Evolutionary conservation across 2,329 filamentous ascomycete species (phyloP).

Genomic region (Hansfordia pulvinata): DNA sequence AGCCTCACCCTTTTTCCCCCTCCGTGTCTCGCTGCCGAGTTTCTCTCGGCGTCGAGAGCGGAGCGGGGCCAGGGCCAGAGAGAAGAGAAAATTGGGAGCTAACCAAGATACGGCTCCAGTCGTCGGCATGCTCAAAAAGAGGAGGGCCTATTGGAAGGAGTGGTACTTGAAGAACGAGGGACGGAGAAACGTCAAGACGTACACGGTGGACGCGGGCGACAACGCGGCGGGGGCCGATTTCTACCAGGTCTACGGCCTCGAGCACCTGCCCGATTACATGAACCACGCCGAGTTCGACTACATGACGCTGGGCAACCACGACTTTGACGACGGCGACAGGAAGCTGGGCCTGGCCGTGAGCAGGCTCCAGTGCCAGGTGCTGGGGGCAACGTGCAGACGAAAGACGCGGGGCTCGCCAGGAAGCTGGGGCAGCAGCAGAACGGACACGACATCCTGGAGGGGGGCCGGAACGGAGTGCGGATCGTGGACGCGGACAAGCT

Average conservation of each 20-base stretch:
- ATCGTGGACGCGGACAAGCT: too few species aligned
- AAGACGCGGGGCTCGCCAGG: conserved; percentile 15
- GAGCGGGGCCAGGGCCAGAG: too few species aligned
- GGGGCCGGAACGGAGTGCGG: too few species aligned
- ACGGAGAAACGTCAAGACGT: too few species aligned
- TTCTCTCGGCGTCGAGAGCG: too few species aligned
- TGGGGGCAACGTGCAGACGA: conserved; percentile 24
- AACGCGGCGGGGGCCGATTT: conserved; percentile 58
- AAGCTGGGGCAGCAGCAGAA: conserved; percentile 28
- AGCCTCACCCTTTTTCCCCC: too few species aligned
- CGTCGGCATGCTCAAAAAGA: too few species aligned
- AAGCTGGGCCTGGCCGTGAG: conserved; percentile 40
- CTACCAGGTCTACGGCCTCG: conserved; percentile 51
- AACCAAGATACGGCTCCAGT: too few species aligned
- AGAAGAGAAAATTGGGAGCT: too few species aligned
- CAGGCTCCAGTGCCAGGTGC: not conserved
- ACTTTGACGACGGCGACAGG: conserved; percentile 53
- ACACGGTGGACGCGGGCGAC: conserved; percentile 56
- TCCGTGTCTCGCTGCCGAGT: conserved; percentile 46
- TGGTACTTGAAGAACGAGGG: too few species aligned
- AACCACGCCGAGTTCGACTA: conserved; percentile 54
- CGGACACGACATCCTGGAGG: conserved; percentile 25
- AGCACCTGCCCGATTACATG: conserved; percentile 54
- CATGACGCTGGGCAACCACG: conserved; percentile 56
- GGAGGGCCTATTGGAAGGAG: too few species aligned